These are phyloP conservation scores for Hyaloscypha hepaticicola DNA, from an alignment of 495 filamentous ascomycete species.

Conservation along the genomic window DNA sequence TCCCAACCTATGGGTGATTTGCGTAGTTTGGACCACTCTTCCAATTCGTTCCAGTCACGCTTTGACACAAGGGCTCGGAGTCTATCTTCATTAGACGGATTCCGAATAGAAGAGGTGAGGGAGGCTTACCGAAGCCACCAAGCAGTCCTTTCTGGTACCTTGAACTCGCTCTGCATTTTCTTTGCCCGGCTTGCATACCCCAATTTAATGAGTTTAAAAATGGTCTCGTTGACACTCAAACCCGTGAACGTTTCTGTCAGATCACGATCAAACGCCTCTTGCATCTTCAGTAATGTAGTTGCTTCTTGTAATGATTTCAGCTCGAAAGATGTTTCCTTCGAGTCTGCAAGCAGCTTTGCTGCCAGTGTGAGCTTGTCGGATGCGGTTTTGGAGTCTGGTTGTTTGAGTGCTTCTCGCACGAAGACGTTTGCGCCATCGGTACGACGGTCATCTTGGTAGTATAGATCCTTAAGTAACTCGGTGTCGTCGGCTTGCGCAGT, in stretches of 20 bases:
- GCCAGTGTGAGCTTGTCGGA: slow-evolving; percentile 84
- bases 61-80: slow-evolving; percentile 85
- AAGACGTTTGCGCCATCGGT: slow-evolving; percentile 87
- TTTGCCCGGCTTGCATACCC: slow-evolving; percentile 78
- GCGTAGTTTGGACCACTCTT: slow-evolving; percentile 68
- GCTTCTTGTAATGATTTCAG: slow-evolving; percentile 76
- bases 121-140: slow-evolving; percentile 72
- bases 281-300: slow-evolving; percentile 72
- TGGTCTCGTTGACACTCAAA: slow-evolving; percentile 83
- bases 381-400: slow-evolving; percentile 57
- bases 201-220: slow-evolving; percentile 74
- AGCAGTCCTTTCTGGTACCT: slow-evolving; percentile 81
- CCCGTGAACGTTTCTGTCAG: slow-evolving; percentile 74
- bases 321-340: slow-evolving; percentile 76
- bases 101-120: background rate
- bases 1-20: slow-evolving; percentile 98
- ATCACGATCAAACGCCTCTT: slow-evolving; percentile 82
- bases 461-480: slow-evolving; percentile 89
- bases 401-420: slow-evolving; percentile 71
- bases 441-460: slow-evolving; percentile 95
- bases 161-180: slow-evolving; percentile 89
- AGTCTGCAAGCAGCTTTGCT: slow-evolving; percentile 75
- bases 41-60: slow-evolving; percentile 88
- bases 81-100: slow-evolving; percentile 36
- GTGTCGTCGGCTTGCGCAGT: slow-evolving; percentile 73